Conservation (phyloP, 1,284 basidiomycete genomes). For the Xanthoconium separans region DNA sequence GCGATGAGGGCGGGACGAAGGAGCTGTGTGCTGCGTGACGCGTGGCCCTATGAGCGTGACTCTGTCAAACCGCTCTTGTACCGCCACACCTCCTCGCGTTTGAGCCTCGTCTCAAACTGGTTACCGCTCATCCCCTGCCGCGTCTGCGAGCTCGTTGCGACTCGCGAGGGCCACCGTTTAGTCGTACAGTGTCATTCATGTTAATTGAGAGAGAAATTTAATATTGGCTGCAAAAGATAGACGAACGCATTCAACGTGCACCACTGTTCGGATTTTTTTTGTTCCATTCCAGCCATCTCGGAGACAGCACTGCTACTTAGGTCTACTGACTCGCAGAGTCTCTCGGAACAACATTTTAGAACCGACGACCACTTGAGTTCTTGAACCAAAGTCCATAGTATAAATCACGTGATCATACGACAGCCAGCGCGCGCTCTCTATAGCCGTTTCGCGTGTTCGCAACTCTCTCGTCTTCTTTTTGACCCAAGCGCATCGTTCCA, state of each 20-base stretch:
- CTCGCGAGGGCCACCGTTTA: not conserved
- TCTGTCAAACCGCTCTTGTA: slow-evolving; percentile 20
- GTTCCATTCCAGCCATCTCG: not conserved
- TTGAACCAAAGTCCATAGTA: no score
- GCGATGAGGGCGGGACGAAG: slow-evolving; percentile 24
- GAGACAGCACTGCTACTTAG: no score
- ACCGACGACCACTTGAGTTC: no score
- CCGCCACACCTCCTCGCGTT: slow-evolving; percentile 18
- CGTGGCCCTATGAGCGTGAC: slow-evolving; percentile 32
- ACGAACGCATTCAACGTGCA: no score
- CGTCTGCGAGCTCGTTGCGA: not conserved
- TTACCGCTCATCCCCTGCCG: not conserved
- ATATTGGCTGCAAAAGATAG: no score
- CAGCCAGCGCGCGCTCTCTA: not conserved
- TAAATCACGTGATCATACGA: slow-evolving; percentile 19
- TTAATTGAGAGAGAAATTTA: no score
- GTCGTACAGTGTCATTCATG: not conserved
- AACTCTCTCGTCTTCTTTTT: not conserved
- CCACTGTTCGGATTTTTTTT: not conserved
- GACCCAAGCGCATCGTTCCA: not conserved
- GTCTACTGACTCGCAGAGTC: no score
- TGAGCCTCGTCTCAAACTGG: slow-evolving; percentile 4
- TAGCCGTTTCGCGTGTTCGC: not conserved
- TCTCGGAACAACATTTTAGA: no score
- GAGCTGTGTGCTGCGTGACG: slow-evolving; percentile 41